A percentile compares a stretch with the other conserved stretches of the same genome.
Evolutionary conservation across 768 basidiomycete genomes (phyloP).

Genomic region (Russula foetens): DNA sequence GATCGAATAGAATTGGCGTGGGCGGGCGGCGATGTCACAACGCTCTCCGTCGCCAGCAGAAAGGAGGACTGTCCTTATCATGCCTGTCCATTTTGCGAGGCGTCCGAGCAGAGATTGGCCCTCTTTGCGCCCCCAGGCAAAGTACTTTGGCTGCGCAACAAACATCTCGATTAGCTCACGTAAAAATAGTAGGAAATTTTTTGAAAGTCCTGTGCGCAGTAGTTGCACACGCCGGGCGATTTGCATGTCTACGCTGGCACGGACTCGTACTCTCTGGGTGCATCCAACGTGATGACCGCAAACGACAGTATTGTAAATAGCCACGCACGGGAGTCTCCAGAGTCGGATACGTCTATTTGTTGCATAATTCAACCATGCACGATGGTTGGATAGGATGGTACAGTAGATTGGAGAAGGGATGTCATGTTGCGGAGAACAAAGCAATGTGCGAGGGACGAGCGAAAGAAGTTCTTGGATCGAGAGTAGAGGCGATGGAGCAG

Average conservation of each 20-base stretch:
- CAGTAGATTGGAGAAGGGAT: slow-evolving; percentile 5
- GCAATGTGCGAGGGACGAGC: slow-evolving; percentile 33
- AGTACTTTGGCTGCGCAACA: not conserved
- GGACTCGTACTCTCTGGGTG: slow-evolving; percentile 21
- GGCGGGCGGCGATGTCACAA: not conserved
- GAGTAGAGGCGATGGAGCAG: slow-evolving; percentile 34
- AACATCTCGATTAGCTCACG: slow-evolving; percentile 23
- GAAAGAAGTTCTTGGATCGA: slow-evolving; percentile 39
- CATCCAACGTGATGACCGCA: slow-evolving; percentile 27
- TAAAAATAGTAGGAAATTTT: slow-evolving; percentile 28
- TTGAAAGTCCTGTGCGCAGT: slow-evolving; percentile 27
- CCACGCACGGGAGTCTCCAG: not conserved
- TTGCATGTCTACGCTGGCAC: slow-evolving; percentile 36
- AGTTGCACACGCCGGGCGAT: slow-evolving; percentile 32
- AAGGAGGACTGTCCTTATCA: slow-evolving; percentile 19
- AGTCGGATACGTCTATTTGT: slow-evolving; percentile 3
- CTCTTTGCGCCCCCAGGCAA: not conserved
- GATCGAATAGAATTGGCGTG: slow-evolving; percentile 1
- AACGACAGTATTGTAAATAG: slow-evolving; percentile 25
- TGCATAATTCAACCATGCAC: slow-evolving; percentile 12
- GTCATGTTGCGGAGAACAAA: slow-evolving; percentile 23
- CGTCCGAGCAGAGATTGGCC: slow-evolving; percentile 4
- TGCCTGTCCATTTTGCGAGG: slow-evolving; percentile 24
- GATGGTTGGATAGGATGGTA: slow-evolving; percentile 13
- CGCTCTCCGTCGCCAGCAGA: not conserved